Evolutionary conservation across 495 filamentous ascomycete species (phyloP).

Genomic region (Wilcoxina mikolae): DNA sequence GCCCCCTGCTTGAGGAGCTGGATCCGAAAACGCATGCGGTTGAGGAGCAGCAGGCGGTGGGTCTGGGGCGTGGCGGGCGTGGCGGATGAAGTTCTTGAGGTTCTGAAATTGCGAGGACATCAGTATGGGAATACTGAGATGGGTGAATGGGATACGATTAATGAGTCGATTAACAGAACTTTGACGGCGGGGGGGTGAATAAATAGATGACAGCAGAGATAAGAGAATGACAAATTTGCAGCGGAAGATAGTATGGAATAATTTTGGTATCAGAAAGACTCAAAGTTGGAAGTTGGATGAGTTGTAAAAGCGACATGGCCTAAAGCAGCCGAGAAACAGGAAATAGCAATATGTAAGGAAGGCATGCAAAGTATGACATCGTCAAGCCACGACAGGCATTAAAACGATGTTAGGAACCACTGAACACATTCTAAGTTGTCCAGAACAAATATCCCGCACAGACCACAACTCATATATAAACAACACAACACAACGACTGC

Average conservation of each 20-base stretch:
- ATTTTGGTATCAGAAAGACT: neutral
- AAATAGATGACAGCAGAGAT: neutral
- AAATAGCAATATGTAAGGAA: neutral
- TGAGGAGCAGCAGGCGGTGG: slow-evolving; percentile 39
- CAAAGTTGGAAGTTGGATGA: slow-evolving; percentile 2
- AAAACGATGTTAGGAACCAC: neutral
- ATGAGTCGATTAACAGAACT: neutral
- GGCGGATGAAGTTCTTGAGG: slow-evolving; percentile 95
- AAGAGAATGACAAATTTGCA: neutral
- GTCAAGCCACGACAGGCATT: neutral
- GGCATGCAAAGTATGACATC: neutral
- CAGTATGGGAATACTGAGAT: slow-evolving; percentile 8
- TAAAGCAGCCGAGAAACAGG: neutral
- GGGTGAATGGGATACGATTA: neutral
- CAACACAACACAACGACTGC: neutral
- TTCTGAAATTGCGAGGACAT: slow-evolving; percentile 42
- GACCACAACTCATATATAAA: neutral
- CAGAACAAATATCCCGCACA: neutral
- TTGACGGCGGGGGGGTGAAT: neutral
- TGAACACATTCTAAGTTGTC: neutral
- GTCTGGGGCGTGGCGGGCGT: slow-evolving; percentile 52
- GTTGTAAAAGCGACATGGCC: neutral
- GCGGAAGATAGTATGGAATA: neutral
- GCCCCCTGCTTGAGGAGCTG: slow-evolving; percentile 26
- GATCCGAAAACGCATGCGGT: slow-evolving; percentile 41